Percentiles rank a stretch among this genome's conserved stretches.
These are phyloP conservation scores for Aureobasidium uvarum DNA, from an alignment of 2,329 filamentous ascomycete genomes.

Conservation along the genomic window DNA sequence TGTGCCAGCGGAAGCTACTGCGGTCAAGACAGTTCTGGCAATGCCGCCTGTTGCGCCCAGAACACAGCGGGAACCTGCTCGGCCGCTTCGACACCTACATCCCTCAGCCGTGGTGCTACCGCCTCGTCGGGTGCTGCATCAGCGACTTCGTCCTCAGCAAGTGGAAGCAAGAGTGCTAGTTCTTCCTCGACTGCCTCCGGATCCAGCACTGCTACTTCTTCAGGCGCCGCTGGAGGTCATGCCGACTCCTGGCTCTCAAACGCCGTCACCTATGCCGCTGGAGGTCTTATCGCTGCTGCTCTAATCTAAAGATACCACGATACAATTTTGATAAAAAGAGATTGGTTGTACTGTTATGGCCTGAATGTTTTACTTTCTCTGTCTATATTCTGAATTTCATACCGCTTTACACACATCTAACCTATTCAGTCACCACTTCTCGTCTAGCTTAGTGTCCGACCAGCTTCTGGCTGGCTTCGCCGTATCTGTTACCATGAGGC, in stretches of 20 bases:
- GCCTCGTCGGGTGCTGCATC: conserved; percentile 9
- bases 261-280: conserved; percentile 21
- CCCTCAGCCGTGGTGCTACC: conserved; percentile 19
- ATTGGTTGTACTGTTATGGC: not conserved
- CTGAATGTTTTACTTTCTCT: conserved; percentile 6
- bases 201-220: conserved; percentile 21
- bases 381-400: conserved; percentile 11
- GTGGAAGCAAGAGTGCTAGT: conserved; percentile 7
- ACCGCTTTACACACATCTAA: not conserved
- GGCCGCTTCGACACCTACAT: conserved; percentile 23
- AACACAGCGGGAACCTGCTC: conserved; percentile 26
- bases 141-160: conserved; percentile 3
- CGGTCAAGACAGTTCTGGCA: conserved; percentile 20
- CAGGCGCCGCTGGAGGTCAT: conserved; percentile 20
- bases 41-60: conserved; percentile 25
- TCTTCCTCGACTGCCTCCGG: not conserved
- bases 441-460: conserved; percentile 18
- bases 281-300: conserved; percentile 18
- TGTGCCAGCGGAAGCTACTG: conserved; percentile 25
- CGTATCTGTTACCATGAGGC: conserved; percentile 42
- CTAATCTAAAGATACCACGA: conserved; percentile 9
- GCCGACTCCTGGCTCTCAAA: conserved; percentile 23
- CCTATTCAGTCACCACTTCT: not conserved
- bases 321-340: not conserved
- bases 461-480: conserved; percentile 21